Evolutionary conservation across 2,329 filamentous ascomycete genomes (phyloP), one percentile per base, ranked within the genome.

Genomic region (Alternaria sp.): DNA sequence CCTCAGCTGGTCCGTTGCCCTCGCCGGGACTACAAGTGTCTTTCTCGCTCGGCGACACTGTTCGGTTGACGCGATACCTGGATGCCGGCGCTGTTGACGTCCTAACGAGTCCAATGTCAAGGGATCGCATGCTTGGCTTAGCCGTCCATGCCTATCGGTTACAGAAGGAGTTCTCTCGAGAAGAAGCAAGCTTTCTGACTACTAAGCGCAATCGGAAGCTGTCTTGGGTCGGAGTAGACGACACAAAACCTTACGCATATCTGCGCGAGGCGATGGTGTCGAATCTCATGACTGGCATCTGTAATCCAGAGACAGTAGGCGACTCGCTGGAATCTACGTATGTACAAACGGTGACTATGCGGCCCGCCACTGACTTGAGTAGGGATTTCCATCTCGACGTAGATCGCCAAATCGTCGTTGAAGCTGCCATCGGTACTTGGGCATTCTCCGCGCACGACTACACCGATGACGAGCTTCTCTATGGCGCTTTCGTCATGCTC

Each of bases 231-330:
- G 93, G 94, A 25, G 87, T 96, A 11, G 88, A 92, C 74, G 92
- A 95, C 69, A 88, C 93, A 71, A 91, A 94, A 77, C 93, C 93
- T 1, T 97, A 93, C 81, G 90, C 93, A 15, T 97, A 97, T 80
- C 82, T 97, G 58, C 87, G 94, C 64, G 94, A 97, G 81, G 92
- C 92, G 54, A 97, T 97, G 93, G 94, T 97, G 6, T 96, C 93
- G 2, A 90, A 90, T 60, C 85, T 97, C 61, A 96, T 97, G 92
- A 91, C 90, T 73, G 89, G 92, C 40, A 97, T 97, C 58, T 97
- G 94, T 79, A 91, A 91, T 67, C 87, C 82, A 76, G 89, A 85
- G 82, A 89, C 81, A 74, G 84, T 80, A 55, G 85, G 83, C 82
- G 93, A 82, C 82, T 90, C 82, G 80, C 86, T 82, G 81, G 90